These are phyloP conservation scores for Chlorophyllum brunneum DNA, from an alignment of 768 basidiomycete genomes.

Conservation along the genomic window DNA sequence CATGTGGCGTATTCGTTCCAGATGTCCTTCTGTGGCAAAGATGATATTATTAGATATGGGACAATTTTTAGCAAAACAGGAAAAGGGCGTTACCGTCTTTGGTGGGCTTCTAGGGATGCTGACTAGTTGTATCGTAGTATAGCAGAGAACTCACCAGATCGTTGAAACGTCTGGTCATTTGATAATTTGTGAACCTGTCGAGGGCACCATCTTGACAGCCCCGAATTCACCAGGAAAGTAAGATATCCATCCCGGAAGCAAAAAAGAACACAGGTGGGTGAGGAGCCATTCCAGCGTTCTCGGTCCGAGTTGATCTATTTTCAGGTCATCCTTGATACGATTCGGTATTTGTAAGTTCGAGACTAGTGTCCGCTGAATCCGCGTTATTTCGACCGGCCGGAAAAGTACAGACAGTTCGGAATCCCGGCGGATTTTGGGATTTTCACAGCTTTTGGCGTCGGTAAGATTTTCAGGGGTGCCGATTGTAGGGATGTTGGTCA, in stretches of 20 bases:
- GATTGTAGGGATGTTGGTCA: neutral
- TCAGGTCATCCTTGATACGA: constrained; percentile 42
- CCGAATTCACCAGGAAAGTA: no score
- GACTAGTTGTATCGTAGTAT: no score
- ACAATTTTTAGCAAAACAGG: constrained; percentile 37
- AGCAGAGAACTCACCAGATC: no score
- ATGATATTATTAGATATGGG: constrained; percentile 25
- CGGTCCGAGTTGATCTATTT: neutral
- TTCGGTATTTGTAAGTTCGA: constrained; percentile 44
- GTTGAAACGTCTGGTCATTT: constrained; percentile 37
- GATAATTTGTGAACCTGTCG: constrained; percentile 38
- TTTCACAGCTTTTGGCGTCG: constrained; percentile 46
- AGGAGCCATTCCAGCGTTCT: constrained; percentile 2
- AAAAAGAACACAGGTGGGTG: constrained; percentile 39
- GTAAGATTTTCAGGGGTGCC: no score
- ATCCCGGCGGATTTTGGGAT: constrained; percentile 36
- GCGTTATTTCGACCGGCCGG: constrained; percentile 44
- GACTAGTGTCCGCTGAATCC: no score
- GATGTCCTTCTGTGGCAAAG: neutral
- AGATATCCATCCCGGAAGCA: constrained; percentile 36
- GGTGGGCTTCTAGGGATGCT: constrained; percentile 42
- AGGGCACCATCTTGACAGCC: constrained; percentile 39
- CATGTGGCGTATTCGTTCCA: constrained; percentile 13
- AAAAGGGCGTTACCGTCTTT: constrained; percentile 40
- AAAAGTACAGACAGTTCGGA: constrained; percentile 48